Conservation (phyloP, 2,329 filamentous ascomycete species). For the Hirsutella rhossiliensis region DNA sequence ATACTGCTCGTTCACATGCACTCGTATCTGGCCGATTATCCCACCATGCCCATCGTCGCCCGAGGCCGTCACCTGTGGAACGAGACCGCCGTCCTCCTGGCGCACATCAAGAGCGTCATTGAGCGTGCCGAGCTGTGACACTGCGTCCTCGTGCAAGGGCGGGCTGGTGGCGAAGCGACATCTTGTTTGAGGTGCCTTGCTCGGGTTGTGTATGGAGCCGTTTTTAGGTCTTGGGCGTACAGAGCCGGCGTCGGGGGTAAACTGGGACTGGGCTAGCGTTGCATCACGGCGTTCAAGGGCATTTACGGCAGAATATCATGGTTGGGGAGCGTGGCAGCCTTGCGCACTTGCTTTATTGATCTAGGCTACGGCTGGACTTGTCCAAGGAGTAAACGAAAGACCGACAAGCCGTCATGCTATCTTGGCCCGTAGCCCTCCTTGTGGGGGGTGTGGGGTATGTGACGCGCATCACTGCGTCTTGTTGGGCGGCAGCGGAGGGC, state of each 20-base stretch:
- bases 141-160: background rate
- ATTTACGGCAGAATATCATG: background rate
- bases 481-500: conserved; percentile 1
- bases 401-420: conserved; percentile 18
- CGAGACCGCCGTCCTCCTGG: conserved; percentile 17
- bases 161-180: too few relatives aligned
- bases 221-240: too few relatives aligned
- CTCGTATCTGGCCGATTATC: conserved; percentile 46
- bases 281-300: too few relatives aligned
- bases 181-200: too few relatives aligned
- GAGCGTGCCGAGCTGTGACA: conserved; percentile 17
- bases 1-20: conserved; percentile 57
- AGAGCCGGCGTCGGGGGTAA: too few relatives aligned
- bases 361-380: conserved; percentile 23
- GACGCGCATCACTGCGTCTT: background rate
- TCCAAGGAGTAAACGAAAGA: conserved; percentile 19
- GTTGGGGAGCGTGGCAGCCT: background rate
- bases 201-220: too few relatives aligned
- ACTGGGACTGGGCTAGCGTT: too few relatives aligned
- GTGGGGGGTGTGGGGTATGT: conserved; percentile 8
- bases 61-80: conserved; percentile 22
- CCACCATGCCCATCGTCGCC: conserved; percentile 43
- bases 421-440: conserved; percentile 18
- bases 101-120: conserved; percentile 16
- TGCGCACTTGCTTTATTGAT: conserved; percentile 7